phyloP scores from a whole-genome alignment of 805 yeast species.

The Spathaspora boniae region DNA sequence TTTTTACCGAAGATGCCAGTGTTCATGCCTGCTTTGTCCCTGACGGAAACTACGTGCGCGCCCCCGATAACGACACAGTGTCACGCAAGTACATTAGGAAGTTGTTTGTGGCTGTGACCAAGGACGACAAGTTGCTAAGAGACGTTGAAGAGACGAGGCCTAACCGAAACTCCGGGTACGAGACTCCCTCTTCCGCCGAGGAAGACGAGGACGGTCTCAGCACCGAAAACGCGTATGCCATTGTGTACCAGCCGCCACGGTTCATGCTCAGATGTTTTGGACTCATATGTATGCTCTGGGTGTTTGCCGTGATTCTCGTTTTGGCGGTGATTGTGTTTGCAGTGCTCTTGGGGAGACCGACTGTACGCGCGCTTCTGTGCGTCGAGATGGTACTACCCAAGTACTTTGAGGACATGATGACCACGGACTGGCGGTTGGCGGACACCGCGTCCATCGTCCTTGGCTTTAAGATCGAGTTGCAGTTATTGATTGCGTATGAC shows the following conservation, averaged over 20 bases:
- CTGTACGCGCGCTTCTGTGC: constrained; percentile 8
- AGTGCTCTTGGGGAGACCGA: constrained; percentile 28
- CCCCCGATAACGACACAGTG: constrained; percentile 78
- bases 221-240: constrained; percentile 48
- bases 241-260: constrained; percentile 85
- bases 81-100: constrained; percentile 60
- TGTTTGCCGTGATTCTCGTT: constrained; percentile 35
- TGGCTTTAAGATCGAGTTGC: constrained; percentile 16
- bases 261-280: constrained; percentile 58
- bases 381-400: background rate
- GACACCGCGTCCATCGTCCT: constrained; percentile 18
- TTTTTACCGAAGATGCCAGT: constrained; percentile 40
- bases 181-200: constrained; percentile 27
- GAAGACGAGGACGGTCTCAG: constrained; percentile 33
- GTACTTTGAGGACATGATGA: background rate
- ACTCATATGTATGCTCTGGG: constrained; percentile 47
- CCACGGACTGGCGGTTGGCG: constrained; percentile 17
- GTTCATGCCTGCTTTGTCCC: constrained; percentile 64
- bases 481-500: constrained; percentile 11
- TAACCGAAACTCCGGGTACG: constrained; percentile 16
- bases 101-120: constrained; percentile 80
- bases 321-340: constrained; percentile 19
- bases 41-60: constrained; percentile 80
- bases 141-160: constrained; percentile 6
- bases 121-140: constrained; percentile 58